These are phyloP conservation scores for Exophiala sp. DNA, from an alignment of 2,329 filamentous ascomycete species.

Conservation along the genomic window DNA sequence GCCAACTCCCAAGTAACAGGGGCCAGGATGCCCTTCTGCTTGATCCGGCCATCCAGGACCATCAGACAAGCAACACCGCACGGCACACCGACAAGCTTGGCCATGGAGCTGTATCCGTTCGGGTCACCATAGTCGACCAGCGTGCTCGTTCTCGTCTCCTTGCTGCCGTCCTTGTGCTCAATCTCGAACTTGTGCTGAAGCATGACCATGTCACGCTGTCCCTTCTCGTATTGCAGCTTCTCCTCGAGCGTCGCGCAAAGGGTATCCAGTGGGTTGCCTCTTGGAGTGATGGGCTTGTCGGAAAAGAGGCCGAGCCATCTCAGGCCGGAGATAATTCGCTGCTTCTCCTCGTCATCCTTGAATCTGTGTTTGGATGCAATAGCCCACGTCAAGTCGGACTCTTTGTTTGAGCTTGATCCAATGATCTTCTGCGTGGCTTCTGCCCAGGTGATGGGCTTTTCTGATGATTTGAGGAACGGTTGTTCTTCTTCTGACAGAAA, in stretches of 20 bases:
- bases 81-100: slow-evolving; percentile 73
- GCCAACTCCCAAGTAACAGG: slow-evolving; percentile 71
- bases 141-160: slow-evolving; percentile 75
- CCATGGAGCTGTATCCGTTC: slow-evolving; percentile 73
- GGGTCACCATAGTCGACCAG: slow-evolving; percentile 79
- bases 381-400: slow-evolving; percentile 68
- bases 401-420: slow-evolving; percentile 61
- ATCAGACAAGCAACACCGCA: slow-evolving; percentile 72
- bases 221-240: slow-evolving; percentile 84
- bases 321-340: slow-evolving; percentile 67
- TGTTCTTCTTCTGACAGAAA: slow-evolving; percentile 73
- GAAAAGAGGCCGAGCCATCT: slow-evolving; percentile 69
- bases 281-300: slow-evolving; percentile 64
- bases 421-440: slow-evolving; percentile 78
- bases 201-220: slow-evolving; percentile 80
- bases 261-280: slow-evolving; percentile 82
- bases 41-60: slow-evolving; percentile 70
- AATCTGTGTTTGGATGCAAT: slow-evolving; percentile 76
- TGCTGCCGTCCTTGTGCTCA: slow-evolving; percentile 73
- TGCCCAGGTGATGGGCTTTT: slow-evolving; percentile 71
- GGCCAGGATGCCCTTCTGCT: slow-evolving; percentile 70
- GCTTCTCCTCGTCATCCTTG: slow-evolving; percentile 62
- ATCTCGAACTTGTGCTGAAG: slow-evolving; percentile 67
- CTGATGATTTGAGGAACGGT: slow-evolving; percentile 50
- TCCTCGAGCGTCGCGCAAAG: slow-evolving; percentile 82